Conservation (phyloP, 495 filamentous ascomycete species). For the Aspergillus carlsbadensis region DNA sequence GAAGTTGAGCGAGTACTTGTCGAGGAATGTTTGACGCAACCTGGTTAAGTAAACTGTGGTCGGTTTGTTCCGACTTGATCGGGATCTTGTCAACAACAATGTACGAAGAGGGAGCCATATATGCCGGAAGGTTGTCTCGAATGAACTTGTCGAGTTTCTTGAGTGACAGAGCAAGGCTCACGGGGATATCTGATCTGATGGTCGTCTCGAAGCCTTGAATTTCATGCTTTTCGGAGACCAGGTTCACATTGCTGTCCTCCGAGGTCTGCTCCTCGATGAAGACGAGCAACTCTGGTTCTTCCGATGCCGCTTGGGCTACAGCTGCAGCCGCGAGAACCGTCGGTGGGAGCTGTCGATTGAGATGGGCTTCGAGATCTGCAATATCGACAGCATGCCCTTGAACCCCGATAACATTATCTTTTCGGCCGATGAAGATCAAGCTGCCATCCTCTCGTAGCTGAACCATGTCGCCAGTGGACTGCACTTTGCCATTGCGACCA, state of each 20-base stretch:
- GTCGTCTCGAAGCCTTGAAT: slow-evolving; percentile 12
- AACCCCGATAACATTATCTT: slow-evolving; percentile 28
- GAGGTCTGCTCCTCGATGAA: slow-evolving; percentile 28
- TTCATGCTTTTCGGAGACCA: slow-evolving; percentile 22
- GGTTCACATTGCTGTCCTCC: slow-evolving; percentile 21
- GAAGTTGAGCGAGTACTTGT: slow-evolving; percentile 19
- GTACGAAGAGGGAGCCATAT: slow-evolving; percentile 41
- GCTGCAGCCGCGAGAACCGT: slow-evolving; percentile 25
- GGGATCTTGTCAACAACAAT: slow-evolving; percentile 34
- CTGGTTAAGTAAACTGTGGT: slow-evolving; percentile 27
- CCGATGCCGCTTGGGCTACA: slow-evolving; percentile 19
- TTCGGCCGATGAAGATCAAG: slow-evolving; percentile 31
- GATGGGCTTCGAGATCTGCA: slow-evolving; percentile 30
- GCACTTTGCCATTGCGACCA: slow-evolving; percentile 29
- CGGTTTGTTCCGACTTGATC: slow-evolving; percentile 17
- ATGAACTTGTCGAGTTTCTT: slow-evolving; percentile 38
- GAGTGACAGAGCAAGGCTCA: slow-evolving; percentile 25
- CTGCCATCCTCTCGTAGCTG: slow-evolving; percentile 28
- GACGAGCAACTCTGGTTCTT: slow-evolving; percentile 26
- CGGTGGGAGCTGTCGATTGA: slow-evolving; percentile 28
- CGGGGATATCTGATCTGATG: slow-evolving; percentile 21
- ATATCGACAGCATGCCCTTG: slow-evolving; percentile 39
- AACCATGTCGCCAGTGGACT: slow-evolving; percentile 36
- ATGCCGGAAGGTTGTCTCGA: slow-evolving; percentile 35
- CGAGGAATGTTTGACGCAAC: slow-evolving; percentile 26